phyloP scores from a whole-genome alignment of 176 grass and related monocot genomes.

The Zea mays region DNA sequence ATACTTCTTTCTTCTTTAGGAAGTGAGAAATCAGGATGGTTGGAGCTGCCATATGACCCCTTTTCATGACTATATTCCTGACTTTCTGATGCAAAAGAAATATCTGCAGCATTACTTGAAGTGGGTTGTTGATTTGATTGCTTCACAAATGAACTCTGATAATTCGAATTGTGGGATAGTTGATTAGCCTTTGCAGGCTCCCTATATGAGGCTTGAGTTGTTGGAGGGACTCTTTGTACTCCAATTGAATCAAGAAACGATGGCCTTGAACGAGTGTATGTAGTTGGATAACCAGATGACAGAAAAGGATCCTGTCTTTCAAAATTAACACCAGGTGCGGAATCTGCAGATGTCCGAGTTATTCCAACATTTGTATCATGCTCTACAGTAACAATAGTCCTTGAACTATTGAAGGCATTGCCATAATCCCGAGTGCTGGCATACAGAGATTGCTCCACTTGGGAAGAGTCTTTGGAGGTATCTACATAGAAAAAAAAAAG shows the following conservation, averaged over 20 bases:
- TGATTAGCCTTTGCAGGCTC: conserved; percentile 51
- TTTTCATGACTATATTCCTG: conserved; percentile 51
- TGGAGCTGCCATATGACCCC: conserved; percentile 42
- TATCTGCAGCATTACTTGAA: conserved; percentile 32
- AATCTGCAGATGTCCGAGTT: conserved; percentile 32
- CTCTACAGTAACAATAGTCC: conserved; percentile 42
- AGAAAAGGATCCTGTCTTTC: conserved; percentile 55
- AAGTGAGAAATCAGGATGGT: conserved; percentile 33
- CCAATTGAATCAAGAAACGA: conserved; percentile 94
- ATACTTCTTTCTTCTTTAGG: conserved; percentile 46
- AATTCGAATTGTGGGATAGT: conserved; percentile 42
- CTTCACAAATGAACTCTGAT: conserved; percentile 39
- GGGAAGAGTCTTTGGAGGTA: conserved; percentile 46
- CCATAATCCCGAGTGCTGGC: conserved; percentile 33
- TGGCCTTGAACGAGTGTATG: conserved; percentile 54
- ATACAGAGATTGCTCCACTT: conserved; percentile 39
- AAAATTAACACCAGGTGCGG: conserved; percentile 36
- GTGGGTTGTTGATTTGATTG: conserved; percentile 45
- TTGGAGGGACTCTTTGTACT: conserved; percentile 57
- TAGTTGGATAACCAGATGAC: conserved; percentile 59
- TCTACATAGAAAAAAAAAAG: conserved; percentile 23
- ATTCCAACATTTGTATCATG: conserved; percentile 43
- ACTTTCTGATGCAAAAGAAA: conserved; percentile 41
- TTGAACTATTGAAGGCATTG: conserved; percentile 33
- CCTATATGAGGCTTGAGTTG: conserved; percentile 32